These are phyloP conservation scores for Malus sylvestris DNA, from an alignment of 306 rosid species.

Conservation along the genomic window DNA sequence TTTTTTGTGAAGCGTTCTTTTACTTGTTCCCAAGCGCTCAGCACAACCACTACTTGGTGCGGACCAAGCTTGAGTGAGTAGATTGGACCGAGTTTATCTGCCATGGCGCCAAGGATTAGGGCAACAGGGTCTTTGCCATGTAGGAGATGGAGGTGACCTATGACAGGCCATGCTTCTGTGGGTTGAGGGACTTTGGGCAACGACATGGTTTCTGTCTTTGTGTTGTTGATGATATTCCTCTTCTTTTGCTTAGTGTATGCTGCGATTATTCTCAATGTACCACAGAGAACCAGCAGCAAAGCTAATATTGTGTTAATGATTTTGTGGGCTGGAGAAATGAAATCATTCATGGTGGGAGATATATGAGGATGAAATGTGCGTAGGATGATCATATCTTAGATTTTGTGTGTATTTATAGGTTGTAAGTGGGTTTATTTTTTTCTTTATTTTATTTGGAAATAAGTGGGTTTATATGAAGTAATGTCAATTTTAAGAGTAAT, in stretches of 20 bases:
- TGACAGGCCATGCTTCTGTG: conserved; percentile 13
- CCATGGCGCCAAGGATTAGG: conserved; percentile 16
- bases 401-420: too few species aligned
- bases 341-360: background rate
- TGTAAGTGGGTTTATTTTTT: too few species aligned
- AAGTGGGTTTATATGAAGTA: too few species aligned
- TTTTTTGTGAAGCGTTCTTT: conserved; percentile 24
- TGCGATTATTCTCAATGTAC: background rate
- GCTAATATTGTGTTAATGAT: background rate
- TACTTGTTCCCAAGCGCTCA: conserved; percentile 13
- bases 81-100: conserved; percentile 23
- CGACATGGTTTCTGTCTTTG: background rate
- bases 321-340: background rate
- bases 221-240: background rate
- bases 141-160: conserved; percentile 28
- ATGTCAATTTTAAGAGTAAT: too few species aligned
- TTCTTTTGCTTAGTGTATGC: background rate
- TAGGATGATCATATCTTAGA: too few species aligned
- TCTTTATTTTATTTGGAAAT: too few species aligned
- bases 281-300: background rate
- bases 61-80: conserved; percentile 18
- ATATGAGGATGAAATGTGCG: too few species aligned
- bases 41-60: conserved; percentile 5
- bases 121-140: conserved; percentile 1
- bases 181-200: conserved; percentile 15